Base-by-base conservation (phyloP, 2,329 filamentous ascomycete genomes). In the Penicillium sp. region DNA sequence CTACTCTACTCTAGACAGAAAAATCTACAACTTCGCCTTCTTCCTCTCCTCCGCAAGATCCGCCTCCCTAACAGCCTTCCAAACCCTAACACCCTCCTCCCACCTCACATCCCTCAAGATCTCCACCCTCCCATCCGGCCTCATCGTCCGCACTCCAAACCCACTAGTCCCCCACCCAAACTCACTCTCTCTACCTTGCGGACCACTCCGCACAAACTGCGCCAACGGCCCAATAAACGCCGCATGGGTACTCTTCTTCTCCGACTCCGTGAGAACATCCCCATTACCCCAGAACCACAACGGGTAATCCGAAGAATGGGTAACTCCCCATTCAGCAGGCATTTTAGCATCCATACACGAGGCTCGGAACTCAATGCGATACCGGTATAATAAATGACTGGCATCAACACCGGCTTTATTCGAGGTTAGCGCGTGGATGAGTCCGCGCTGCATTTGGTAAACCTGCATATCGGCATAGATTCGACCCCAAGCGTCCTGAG, bases 401-500 rank as follows among this genome's bases (percentile, higher is more conserved):
- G 59, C 60, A 4, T 73, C 77, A 0, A 76, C 73, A 0, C 76
- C 77, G 3, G 70, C 71, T 13, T 65, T 60, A 0, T 63, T 63
- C 2, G 34, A 45, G 0, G 71, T 71, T 1, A 84, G 68, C 0
- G 73, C 72, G 29, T 76, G 65, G 4, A 78, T 68, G 49, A 84
- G 76, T 0, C 81, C 81, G 6, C 81, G 76, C 62, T 81, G 74
- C 13, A 82, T 74, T 15, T 70, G 68, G 58, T 84, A 76, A 7
- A 84, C 78, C 60, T 84, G 81, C 54, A 83, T 77, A 47, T 83
- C 78, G 3, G 81, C 80, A 55, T 84, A 84, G 5, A 84, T 70
- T 12, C 69, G 70, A 0, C 81, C 81, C 61, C 83, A 84, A 0
- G 77, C 76, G 21, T 82, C 76, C 41, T 64, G 56, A 7, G 46